These are phyloP conservation scores for Hyaloscypha hepaticicola DNA, from an alignment of 495 filamentous ascomycete genomes.

Conservation along the genomic window DNA sequence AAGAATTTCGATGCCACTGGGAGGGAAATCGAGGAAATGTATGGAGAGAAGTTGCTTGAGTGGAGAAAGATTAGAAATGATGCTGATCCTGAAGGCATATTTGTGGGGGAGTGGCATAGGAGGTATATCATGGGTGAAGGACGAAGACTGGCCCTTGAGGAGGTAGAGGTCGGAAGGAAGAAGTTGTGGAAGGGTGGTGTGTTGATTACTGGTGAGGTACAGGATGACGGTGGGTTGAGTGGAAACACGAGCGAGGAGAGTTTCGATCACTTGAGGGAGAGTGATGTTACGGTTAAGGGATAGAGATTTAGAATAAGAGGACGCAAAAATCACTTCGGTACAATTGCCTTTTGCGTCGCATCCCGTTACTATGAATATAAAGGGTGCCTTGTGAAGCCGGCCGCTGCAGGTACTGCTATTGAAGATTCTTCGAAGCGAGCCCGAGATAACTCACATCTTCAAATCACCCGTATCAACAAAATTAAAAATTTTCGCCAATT, in stretches of 20 bases:
- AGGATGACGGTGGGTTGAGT: constrained; percentile 14
- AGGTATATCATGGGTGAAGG: constrained; percentile 60
- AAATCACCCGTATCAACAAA: too few relatives aligned
- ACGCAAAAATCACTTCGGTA: too few relatives aligned
- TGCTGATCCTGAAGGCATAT: constrained; percentile 88
- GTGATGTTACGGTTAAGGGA: constrained; percentile 23
- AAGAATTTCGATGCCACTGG: constrained; percentile 78
- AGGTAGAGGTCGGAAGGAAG: constrained; percentile 22
- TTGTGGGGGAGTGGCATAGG: constrained; percentile 87
- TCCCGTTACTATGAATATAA: too few relatives aligned
- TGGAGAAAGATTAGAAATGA: constrained; percentile 69
- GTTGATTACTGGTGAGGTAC: constrained; percentile 19
- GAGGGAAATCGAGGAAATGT: constrained; percentile 54
- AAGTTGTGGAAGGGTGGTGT: constrained; percentile 26
- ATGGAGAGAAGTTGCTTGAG: constrained; percentile 54
- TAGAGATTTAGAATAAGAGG: constrained; percentile 5
- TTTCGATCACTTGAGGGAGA: constrained; percentile 29
- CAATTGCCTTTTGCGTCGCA: too few relatives aligned
- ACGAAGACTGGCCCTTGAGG: constrained; percentile 27
- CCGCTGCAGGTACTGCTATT: too few relatives aligned
- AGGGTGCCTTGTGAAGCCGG: too few relatives aligned
- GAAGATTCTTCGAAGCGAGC: too few relatives aligned
- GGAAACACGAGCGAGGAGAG: constrained; percentile 25
- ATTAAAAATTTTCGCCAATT: too few relatives aligned
- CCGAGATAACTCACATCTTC: too few relatives aligned